Evolutionary conservation across 371 early-diverging fungal species (phyloP), one percentile per base, ranked within the genome.

Genomic region (Blakeslea trispora): DNA sequence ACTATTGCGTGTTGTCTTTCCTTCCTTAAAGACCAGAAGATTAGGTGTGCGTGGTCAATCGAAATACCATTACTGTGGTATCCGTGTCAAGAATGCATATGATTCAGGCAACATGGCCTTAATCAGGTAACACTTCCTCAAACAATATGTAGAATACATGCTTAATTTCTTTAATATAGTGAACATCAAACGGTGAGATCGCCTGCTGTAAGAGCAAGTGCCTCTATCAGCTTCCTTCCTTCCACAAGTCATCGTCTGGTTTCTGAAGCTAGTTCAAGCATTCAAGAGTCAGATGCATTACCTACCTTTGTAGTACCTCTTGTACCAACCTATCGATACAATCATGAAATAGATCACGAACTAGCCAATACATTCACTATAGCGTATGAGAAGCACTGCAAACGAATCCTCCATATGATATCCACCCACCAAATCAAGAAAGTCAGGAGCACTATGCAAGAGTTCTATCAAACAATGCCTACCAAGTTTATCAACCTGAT

Each of bases 1-100:
- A 51, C 68, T 86, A 2, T 77, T 88, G 21, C 69, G 86, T 11
- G 65, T 72, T 32, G 81, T 85, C 17, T 86, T 85, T 43, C 84
- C 88, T 2, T 74, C 73, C 19, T 64, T 88, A 32, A 74, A 75
- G 31, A 88, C 86, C 14, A 69, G 88, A 50, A 75, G 88, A 21
- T 56, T 88, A 2, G 88, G 88, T 14, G 83, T 75, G 0, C 55
- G 88, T 13, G 87, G 87, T 8, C 75, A 83, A 59, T 81, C 82
- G 22, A 85, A 83, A 51, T 88, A 87, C 57, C 79, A 79, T 48
- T 79, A 79, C 60, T 85, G 74, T 71, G 72, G 72, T 28, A 87
- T 76, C 55, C 62, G 68, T 22, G 64, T 71, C 3, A 61, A 59
- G 47, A 52, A 45, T 37, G 41, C 5, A 31, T n/a, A 13, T 11